Evolutionary conservation across 768 basidiomycete species (phyloP).

Genomic region (Hypholoma sublateritium): DNA sequence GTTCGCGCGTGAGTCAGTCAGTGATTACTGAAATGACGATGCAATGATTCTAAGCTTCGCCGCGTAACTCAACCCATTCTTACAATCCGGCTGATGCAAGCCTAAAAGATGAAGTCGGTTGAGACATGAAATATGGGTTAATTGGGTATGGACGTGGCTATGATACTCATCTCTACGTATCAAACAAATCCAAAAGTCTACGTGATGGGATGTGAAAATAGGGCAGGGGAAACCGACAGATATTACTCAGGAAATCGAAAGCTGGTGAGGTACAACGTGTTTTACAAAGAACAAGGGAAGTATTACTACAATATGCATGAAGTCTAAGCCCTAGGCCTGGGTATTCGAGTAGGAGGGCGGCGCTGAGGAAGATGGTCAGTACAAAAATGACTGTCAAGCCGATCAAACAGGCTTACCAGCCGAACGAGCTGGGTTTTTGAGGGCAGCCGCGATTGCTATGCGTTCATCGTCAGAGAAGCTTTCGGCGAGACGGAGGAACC

Average conservation of each 20-base stretch:
- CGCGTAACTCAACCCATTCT: too few relatives aligned
- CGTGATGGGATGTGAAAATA: not conserved
- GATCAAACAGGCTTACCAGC: constrained; percentile 46
- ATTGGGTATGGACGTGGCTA: not conserved
- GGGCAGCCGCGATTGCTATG: constrained; percentile 52
- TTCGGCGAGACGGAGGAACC: constrained; percentile 72
- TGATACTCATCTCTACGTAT: too few relatives aligned
- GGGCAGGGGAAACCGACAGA: not conserved
- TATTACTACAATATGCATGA: not conserved
- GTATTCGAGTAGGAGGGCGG: constrained; percentile 38
- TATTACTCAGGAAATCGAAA: not conserved
- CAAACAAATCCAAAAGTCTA: too few relatives aligned
- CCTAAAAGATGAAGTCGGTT: not conserved
- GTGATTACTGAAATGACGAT: too few relatives aligned
- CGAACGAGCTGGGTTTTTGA: constrained; percentile 58
- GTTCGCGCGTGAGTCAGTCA: too few relatives aligned
- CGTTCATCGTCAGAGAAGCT: constrained; percentile 74
- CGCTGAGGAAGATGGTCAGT: constrained; percentile 20
- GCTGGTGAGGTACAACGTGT: not conserved
- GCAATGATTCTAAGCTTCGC: too few relatives aligned
- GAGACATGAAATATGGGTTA: not conserved
- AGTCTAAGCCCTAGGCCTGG: constrained; percentile 10
- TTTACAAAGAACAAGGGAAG: not conserved
- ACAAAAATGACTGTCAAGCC: not conserved
- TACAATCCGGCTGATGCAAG: not conserved